Base-by-base conservation (phyloP, 345 rosid genomes). In the Schrenkiella parvula region DNA sequence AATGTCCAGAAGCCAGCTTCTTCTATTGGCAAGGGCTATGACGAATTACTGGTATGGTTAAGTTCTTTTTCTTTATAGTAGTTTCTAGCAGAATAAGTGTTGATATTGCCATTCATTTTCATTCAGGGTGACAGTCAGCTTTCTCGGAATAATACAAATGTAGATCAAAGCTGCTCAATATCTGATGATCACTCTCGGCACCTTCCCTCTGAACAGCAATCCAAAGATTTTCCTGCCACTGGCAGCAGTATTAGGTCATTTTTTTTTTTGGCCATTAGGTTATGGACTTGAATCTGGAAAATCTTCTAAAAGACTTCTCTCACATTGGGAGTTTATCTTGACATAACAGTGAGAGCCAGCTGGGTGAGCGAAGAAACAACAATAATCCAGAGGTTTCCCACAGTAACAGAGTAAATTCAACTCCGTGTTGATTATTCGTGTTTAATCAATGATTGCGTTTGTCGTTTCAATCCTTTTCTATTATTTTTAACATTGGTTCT, bases 121-220 rank as follows among this genome's bases (percentile, higher is more conserved):
- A 42, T 76, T 74, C 85, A 88, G 99, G 90, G 84, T 56, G 87
- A 82, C 70, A 76, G 74, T 19, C 80, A 78, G 50, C 58, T 83
- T 62, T 81, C 81, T 54, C 84, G 72, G 66, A 78, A 74, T 39
- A 64, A 62, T 72, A 22, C 68, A 67, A 64, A 62, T 72, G 78
- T 73, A 31, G 91, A 82, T 71, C 71, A 73, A 31, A 72, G 65
- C 64, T 63, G 52, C 42, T 31, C 82, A 15, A 75, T 66, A 47
- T 61, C 81, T 22, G 71, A 62, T 70, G 87, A 87, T 79, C 73
- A 70, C 46, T 73, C 78, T 64, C 75, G 72, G 79, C 81, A 76
- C 74, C 68, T 50, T 64, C 74, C 78, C 54, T 75, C 85, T 64
- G 87, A 86, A 66, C 69, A 79, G 50, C 77, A 81, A 29, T 59